Evolutionary conservation across 306 rosid genomes (phyloP).

Genomic region (Rosa rugosa): DNA sequence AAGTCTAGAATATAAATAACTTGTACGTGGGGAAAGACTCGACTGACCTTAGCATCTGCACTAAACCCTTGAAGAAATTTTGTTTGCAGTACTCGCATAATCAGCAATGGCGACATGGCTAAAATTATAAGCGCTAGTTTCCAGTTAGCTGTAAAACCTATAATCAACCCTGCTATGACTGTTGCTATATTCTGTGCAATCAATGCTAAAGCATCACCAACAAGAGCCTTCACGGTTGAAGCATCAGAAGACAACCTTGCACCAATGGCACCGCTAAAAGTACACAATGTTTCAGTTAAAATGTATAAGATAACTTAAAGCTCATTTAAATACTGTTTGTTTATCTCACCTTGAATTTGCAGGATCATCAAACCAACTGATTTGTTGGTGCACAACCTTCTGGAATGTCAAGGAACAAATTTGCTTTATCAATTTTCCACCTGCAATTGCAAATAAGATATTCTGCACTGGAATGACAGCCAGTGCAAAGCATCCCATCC

Average conservation of each 20-base stretch:
- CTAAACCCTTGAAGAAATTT: constrained; percentile 69
- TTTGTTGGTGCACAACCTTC: constrained; percentile 80
- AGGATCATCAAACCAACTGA: constrained; percentile 87
- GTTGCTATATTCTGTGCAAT: constrained; percentile 67
- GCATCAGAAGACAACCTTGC: constrained; percentile 91
- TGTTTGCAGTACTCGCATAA: constrained; percentile 47
- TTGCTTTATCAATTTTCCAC: constrained; percentile 72
- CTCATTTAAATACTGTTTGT: too few relatives aligned
- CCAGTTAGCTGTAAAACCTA: constrained; percentile 88
- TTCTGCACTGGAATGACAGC: constrained; percentile 44
- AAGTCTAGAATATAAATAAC: background rate
- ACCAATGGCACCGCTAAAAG: constrained; percentile 70
- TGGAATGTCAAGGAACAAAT: constrained; percentile 71
- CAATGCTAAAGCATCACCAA: constrained; percentile 76
- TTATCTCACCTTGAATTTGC: constrained; percentile 71
- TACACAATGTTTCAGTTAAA: background rate
- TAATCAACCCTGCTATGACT: constrained; percentile 50
- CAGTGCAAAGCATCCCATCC: constrained; percentile 50
- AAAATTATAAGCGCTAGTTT: constrained; percentile 55
- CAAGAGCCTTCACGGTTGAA: constrained; percentile 63
- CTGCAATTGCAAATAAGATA: constrained; percentile 73
- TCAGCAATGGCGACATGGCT: constrained; percentile 57
- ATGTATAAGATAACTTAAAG: background rate
- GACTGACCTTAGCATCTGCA: constrained; percentile 80
- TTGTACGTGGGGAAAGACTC: background rate